A percentile compares a stretch with the other conserved stretches of the same genome.
Evolutionary conservation across 768 basidiomycete species (phyloP).

Genomic region (Collybia sordida): DNA sequence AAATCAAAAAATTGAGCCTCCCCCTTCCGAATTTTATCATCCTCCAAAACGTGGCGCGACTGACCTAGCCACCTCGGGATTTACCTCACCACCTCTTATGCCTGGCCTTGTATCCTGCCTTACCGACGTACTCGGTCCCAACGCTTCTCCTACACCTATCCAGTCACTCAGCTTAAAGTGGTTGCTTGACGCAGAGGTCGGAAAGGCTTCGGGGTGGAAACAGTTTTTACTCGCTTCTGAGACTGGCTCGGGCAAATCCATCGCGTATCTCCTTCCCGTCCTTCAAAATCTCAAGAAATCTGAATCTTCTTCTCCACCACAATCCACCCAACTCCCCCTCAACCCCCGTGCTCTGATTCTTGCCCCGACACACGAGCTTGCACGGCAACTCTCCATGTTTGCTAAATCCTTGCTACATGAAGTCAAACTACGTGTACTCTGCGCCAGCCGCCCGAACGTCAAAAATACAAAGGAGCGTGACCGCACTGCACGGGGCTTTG

Average conservation of each 20-base stretch:
- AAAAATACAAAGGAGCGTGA: constrained; percentile 27
- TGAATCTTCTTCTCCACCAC: constrained; percentile 34
- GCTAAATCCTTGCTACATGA: constrained; percentile 76
- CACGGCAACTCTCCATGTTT: constrained; percentile 73
- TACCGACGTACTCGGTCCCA: constrained; percentile 53
- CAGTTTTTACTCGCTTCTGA: constrained; percentile 80
- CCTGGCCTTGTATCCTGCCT: constrained; percentile 62
- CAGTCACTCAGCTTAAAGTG: constrained; percentile 73
- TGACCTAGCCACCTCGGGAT: constrained; percentile 35
- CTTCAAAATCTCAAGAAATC: constrained; percentile 74
- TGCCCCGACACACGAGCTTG: constrained; percentile 87
- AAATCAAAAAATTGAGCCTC: background rate
- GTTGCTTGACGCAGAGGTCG: constrained; percentile 38
- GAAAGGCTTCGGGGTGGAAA: constrained; percentile 29
- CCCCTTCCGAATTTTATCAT: constrained; percentile 10
- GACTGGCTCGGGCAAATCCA: constrained; percentile 90
- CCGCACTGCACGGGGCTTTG: constrained; percentile 51
- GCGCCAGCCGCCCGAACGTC: constrained; percentile 62
- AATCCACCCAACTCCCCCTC: constrained; percentile 28
- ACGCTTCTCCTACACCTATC: constrained; percentile 71
- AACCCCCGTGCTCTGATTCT: constrained; percentile 80
- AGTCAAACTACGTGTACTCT: constrained; percentile 74
- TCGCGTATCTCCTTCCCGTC: constrained; percentile 86
- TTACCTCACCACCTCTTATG: constrained; percentile 70
- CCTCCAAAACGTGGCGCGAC: background rate